Base-by-base conservation (phyloP, 352 stramenopile species). In the Pythium coloratum region DNA sequence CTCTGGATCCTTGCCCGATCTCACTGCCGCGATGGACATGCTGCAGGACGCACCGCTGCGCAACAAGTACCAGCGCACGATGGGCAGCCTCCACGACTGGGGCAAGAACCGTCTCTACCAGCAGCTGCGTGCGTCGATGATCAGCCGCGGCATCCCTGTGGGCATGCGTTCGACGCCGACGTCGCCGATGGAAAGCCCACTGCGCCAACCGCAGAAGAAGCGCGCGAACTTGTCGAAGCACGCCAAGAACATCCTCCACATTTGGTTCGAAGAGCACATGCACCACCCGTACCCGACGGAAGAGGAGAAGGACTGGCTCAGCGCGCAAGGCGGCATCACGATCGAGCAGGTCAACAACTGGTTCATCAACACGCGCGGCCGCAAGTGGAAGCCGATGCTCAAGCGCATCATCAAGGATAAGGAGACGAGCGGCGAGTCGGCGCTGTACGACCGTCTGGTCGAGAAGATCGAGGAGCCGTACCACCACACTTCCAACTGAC, bases 301-400 rank as follows among this genome's bases (percentile, higher is more conserved):
- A 68, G 84, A 92, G 46, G 87, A 94, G 71, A 95, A 95, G 75
- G 76, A 86, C 24, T 79, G 72, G 70, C 76, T 95, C 6, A 78
- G 76, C n/a, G 54, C 56, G 7, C 56, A 88, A 59, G 84, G 84
- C 63, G 84, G 83, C 57, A 92, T 95, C 70, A 91, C 87, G 26
- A 68, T 95, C 63, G 85, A 95, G 60, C 87, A 95, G 68, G 87
- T 95, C 44, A 95, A 93, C 80, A 95, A 95, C 63, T 95, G 87
- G 87, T 95, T 95, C 62, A 93, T 95, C 66, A 93, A 95, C 67
- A 94, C 85, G 47, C 81, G 87, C 65, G 85, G 84, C 4, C 80
- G 87, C 61, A 92, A 93, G 79, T 95, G 87, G 87, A 92, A 92
- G 69, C 87, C 87, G 16, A 91, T 92, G 84, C 72, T 95, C 16